A percentile compares a stretch with the other conserved stretches of the same genome.
These are phyloP conservation scores for Ogataea saltuana DNA, from an alignment of 805 yeast species.

Conservation along the genomic window DNA sequence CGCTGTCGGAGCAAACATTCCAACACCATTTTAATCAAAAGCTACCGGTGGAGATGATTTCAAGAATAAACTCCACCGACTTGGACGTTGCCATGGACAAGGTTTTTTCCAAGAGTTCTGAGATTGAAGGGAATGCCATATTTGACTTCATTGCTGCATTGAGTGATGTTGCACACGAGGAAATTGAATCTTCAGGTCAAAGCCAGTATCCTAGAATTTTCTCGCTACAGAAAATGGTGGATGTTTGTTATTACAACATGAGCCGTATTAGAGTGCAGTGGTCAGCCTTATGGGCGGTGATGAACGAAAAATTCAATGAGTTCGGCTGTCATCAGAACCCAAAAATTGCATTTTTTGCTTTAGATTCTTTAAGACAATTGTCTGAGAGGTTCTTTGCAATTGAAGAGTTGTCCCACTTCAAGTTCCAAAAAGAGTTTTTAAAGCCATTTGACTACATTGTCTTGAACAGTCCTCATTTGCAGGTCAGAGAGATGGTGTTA, in stretches of 20 bases:
- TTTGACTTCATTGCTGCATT: slow-evolving; percentile 84
- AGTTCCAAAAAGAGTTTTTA: slow-evolving; percentile 91
- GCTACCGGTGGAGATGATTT: slow-evolving; percentile 57
- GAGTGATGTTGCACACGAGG: slow-evolving; percentile 84
- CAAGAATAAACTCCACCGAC: slow-evolving; percentile 61
- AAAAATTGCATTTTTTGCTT: slow-evolving; percentile 82
- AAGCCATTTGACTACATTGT: slow-evolving; percentile 86
- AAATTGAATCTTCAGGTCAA: slow-evolving; percentile 83
- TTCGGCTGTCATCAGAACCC: slow-evolving; percentile 80
- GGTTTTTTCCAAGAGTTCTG: slow-evolving; percentile 80
- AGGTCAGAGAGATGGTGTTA: slow-evolving; percentile 83
- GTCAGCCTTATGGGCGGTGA: slow-evolving; percentile 92
- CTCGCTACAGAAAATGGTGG: slow-evolving; percentile 92
- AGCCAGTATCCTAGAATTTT: slow-evolving; percentile 85
- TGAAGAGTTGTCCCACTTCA: slow-evolving; percentile 93
- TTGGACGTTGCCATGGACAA: slow-evolving; percentile 80
- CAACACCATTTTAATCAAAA: slow-evolving; percentile 72
- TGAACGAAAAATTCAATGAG: slow-evolving; percentile 84
- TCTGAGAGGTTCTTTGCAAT: slow-evolving; percentile 89
- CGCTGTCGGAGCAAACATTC: slow-evolving; percentile 67
- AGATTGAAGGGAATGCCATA: slow-evolving; percentile 79
- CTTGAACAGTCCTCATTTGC: slow-evolving; percentile 60
- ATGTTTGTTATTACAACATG: slow-evolving; percentile 97
- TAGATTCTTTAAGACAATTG: slow-evolving; percentile 90
- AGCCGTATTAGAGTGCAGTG: slow-evolving; percentile 93